phyloP scores from a whole-genome alignment of 169 alveolate species.

The Theileria annulata region DNA sequence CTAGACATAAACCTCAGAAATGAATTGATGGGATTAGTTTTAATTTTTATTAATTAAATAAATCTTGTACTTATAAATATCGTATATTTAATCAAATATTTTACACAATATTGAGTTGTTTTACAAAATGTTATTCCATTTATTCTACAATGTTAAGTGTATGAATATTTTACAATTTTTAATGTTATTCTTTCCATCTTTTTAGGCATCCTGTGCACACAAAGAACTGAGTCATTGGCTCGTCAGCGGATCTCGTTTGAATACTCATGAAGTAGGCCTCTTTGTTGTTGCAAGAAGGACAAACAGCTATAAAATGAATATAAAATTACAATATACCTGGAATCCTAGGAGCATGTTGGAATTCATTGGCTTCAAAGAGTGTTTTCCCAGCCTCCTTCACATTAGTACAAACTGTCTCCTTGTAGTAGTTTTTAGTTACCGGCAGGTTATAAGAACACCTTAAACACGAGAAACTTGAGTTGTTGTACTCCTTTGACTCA shows the following conservation, averaged over 20 bases:
- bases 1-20: not conserved
- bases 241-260: conserved; percentile 82
- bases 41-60: not conserved
- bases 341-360: conserved; percentile 66
- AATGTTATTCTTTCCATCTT: conserved; percentile 76
- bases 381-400: conserved; percentile 45
- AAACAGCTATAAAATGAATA: conserved; percentile 64
- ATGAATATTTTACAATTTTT: not conserved
- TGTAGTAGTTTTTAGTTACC: conserved; percentile 39
- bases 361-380: conserved; percentile 43
- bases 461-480: conserved; percentile 45
- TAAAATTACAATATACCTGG: conserved; percentile 26
- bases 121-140: not conserved
- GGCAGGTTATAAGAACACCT: conserved; percentile 60
- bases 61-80: not conserved
- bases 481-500: conserved; percentile 6
- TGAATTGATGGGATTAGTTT: not conserved
- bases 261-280: conserved; percentile 81
- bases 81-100: not conserved
- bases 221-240: conserved; percentile 77
- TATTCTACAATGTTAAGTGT: not conserved
- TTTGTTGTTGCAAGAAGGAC: conserved; percentile 77
- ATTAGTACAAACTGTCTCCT: conserved; percentile 39
- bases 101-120: not conserved
- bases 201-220: conserved; percentile 74